These are phyloP conservation scores for Bocquillonia castaneifolia DNA, from an alignment of 441 rosid species.

Conservation along the genomic window DNA sequence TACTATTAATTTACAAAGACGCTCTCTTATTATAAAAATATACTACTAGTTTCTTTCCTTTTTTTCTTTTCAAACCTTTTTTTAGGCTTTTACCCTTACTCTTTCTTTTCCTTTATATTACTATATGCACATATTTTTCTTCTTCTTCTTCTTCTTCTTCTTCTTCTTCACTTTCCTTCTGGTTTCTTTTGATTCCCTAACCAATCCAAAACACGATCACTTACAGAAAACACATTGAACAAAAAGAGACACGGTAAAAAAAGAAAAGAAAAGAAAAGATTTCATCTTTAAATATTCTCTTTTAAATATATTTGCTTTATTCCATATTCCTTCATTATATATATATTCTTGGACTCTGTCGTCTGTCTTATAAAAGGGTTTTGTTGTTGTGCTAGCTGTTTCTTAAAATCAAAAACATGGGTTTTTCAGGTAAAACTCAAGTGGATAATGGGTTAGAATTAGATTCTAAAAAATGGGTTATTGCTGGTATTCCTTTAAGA, in stretches of 20 bases:
- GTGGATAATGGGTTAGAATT: conserved; percentile 50
- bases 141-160: background rate
- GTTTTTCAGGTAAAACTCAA: conserved; percentile 44
- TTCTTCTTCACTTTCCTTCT: conserved; percentile 34
- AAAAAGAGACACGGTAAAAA: background rate
- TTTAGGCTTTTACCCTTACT: too few relatives aligned
- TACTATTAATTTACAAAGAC: too few relatives aligned
- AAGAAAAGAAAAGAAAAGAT: background rate
- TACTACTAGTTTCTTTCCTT: too few relatives aligned
- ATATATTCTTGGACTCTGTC: too few relatives aligned
- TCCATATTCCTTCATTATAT: conserved; percentile 26
- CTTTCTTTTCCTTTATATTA: background rate
- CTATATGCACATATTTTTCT: background rate
- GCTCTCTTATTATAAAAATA: too few relatives aligned
- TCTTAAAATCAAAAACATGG: conserved; percentile 37
- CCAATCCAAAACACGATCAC: conserved; percentile 22
- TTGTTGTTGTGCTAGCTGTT: background rate
- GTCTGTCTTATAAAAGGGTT: background rate
- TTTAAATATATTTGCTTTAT: conserved; percentile 26
- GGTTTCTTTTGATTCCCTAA: conserved; percentile 44
- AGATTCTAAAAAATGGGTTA: conserved; percentile 53
- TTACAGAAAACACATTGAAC: background rate
- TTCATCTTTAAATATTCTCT: conserved; percentile 25
- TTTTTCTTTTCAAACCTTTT: background rate
- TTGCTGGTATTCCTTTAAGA: conserved; percentile 62